phyloP scores from a whole-genome alignment of 257 asterid genomes.

The Capsicum baccatum region DNA sequence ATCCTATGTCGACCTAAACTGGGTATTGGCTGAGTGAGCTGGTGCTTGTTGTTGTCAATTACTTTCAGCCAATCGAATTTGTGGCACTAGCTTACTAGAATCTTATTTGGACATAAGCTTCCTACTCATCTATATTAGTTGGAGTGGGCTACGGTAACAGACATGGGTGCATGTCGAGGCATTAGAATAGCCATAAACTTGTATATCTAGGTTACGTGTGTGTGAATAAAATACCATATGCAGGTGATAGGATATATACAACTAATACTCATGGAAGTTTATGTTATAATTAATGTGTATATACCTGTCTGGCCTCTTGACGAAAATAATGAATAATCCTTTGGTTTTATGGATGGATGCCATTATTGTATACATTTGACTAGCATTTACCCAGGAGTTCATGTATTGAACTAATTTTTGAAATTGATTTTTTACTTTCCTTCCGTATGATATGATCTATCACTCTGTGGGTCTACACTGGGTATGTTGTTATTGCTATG shows the following conservation, averaged over 20 bases:
- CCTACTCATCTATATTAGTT: slow-evolving; percentile 5
- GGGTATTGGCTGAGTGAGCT: background rate
- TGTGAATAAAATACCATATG: background rate
- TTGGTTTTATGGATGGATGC: background rate
- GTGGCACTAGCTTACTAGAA: background rate
- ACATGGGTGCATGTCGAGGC: background rate
- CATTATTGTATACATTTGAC: background rate
- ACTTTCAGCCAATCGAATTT: background rate
- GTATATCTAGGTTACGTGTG: background rate
- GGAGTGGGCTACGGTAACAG: background rate
- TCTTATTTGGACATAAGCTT: background rate
- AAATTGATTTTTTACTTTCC: too few species aligned
- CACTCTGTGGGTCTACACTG: too few species aligned
- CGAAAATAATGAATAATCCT: background rate
- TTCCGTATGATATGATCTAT: too few species aligned
- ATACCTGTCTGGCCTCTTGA: slow-evolving; percentile 18
- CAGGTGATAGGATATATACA: slow-evolving; percentile 4
- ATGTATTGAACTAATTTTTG: background rate
- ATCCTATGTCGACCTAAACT: background rate
- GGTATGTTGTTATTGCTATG: too few species aligned
- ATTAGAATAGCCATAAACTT: background rate
- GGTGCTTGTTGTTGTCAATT: background rate
- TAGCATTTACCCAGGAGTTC: background rate
- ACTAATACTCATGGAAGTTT: slow-evolving; percentile 16
- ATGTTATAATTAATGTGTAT: background rate